phyloP scores from a whole-genome alignment of 2,329 filamentous ascomycete species.

The Canariomyces notabilis region DNA sequence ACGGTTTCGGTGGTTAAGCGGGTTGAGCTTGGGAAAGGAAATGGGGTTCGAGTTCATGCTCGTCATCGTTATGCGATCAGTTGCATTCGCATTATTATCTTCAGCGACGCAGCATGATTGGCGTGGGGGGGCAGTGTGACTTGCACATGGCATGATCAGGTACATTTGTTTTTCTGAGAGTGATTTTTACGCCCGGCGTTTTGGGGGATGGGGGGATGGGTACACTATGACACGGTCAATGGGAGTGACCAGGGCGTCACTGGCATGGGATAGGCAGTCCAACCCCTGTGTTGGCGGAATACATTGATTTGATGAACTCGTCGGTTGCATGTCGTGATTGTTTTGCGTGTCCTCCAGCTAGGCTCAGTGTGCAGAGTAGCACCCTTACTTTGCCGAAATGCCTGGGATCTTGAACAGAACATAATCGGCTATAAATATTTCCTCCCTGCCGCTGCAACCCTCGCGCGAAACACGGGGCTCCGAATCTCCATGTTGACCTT shows the following conservation, averaged over 20 bases:
- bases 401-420: no score
- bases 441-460: constrained; percentile 81
- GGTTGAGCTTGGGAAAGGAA: not conserved
- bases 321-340: not conserved
- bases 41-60: not conserved
- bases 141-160: constrained; percentile 5
- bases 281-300: constrained; percentile 12
- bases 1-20: constrained; percentile 62
- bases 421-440: constrained; percentile 67
- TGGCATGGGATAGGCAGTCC: constrained; percentile 12
- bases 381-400: no score
- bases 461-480: constrained; percentile 78
- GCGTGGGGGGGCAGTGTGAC: not conserved
- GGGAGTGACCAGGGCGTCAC: constrained; percentile 18
- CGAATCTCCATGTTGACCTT: constrained; percentile 75
- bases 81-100: not conserved
- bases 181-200: constrained; percentile 17
- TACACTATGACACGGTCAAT: constrained; percentile 13
- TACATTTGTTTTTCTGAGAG: constrained; percentile 4
- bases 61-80: not conserved
- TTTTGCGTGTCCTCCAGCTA: no score
- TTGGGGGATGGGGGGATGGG: constrained; percentile 11
- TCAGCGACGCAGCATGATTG: no score
- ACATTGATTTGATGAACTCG: constrained; percentile 12
- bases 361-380: no score